A percentile compares a stretch with the other conserved stretches of the same genome.
Evolutionary conservation across 2,329 filamentous ascomycete genomes (phyloP).

Genomic region (Elsinoe batatas): DNA sequence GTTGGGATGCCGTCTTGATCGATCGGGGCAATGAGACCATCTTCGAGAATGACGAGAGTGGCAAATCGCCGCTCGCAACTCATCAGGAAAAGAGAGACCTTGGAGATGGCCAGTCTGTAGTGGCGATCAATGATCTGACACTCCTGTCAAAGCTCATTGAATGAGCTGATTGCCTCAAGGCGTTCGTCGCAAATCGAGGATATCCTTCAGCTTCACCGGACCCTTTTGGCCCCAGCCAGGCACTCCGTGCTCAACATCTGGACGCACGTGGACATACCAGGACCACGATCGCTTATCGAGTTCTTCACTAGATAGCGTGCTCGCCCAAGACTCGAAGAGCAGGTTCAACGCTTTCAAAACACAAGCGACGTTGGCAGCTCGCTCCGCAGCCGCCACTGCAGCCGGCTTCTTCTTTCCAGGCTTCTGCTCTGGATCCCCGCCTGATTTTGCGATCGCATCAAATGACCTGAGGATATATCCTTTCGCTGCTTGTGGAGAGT

Average conservation of each 20-base stretch:
- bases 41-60: conserved; percentile 5
- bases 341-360: conserved; percentile 62
- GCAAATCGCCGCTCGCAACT: not conserved
- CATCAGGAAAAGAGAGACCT: not conserved
- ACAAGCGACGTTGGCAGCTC: conserved; percentile 57
- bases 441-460: conserved; percentile 30
- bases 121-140: conserved; percentile 1
- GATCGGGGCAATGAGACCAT: conserved; percentile 25
- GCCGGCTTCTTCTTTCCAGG: conserved; percentile 39
- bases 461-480: conserved; percentile 52
- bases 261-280: conserved; percentile 71
- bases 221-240: conserved; percentile 80
- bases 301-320: conserved; percentile 52
- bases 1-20: conserved; percentile 39
- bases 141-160: not conserved
- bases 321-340: conserved; percentile 63
- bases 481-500: conserved; percentile 60
- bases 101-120: not conserved
- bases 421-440: conserved; percentile 13
- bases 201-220: conserved; percentile 53
- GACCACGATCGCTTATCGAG: conserved; percentile 67
- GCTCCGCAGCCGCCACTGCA: conserved; percentile 48
- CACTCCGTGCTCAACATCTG: conserved; percentile 62
- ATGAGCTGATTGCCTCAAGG: not conserved
- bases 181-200: conserved; percentile 50